Conservation (phyloP, 306 rosid species). For the Morella rubra region DNA sequence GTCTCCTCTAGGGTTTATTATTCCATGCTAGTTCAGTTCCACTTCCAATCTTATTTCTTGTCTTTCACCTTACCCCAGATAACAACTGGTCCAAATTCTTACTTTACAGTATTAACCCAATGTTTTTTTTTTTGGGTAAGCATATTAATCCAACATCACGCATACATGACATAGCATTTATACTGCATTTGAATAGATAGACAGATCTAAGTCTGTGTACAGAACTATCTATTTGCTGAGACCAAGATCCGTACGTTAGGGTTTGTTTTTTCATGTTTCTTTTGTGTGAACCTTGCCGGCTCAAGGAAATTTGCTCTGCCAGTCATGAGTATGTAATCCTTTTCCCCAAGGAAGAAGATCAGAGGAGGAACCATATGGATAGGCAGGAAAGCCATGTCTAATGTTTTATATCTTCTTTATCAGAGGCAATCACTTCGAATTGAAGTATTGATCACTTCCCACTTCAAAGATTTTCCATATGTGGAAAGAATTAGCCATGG, state of each 20-base stretch:
- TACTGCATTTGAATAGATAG: neutral
- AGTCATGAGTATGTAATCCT: neutral
- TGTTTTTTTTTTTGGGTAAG: no score
- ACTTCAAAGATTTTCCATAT: neutral
- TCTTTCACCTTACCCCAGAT: conserved; percentile 12
- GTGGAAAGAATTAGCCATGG: neutral
- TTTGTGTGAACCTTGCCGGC: neutral
- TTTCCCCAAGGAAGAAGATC: conserved; percentile 1
- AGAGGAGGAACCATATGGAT: neutral
- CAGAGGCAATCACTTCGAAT: conserved; percentile 1
- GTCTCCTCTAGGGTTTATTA: neutral
- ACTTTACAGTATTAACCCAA: neutral
- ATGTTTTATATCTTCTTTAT: neutral
- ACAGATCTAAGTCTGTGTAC: neutral
- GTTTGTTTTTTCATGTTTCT: neutral
- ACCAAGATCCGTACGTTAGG: neutral
- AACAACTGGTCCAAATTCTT: neutral
- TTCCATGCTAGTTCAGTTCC: conserved; percentile 3
- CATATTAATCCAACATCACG: neutral
- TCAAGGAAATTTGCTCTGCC: conserved; percentile 1
- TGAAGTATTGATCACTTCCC: neutral
- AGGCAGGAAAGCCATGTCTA: neutral
- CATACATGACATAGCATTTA: neutral
- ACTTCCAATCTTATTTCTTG: neutral
- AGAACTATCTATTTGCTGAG: neutral